Base-by-base conservation (phyloP, 2,329 filamentous ascomycete genomes). In the Alternaria atra region DNA sequence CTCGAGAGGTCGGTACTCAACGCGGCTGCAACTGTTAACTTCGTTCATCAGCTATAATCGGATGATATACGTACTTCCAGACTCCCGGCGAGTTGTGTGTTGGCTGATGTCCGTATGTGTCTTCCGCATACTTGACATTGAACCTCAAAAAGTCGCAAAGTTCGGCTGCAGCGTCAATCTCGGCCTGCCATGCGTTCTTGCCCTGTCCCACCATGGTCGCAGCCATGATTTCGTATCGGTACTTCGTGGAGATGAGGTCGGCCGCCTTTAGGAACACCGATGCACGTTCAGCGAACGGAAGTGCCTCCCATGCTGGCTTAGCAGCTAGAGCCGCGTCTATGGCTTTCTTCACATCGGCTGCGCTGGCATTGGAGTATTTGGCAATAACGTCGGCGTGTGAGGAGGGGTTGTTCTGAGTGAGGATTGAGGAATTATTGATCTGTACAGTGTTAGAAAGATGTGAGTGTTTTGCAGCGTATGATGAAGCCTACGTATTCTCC, bases 181-280 rank as follows among this genome's bases (percentile, higher is more conserved):
- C 94, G n/a, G 95, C 94, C 81, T 99, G 94, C 93, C 93, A 98
- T 48, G 92, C 93, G 79, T 97, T 98, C 87, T 98, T 98, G 73
- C 95, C 94, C 82, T 99, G 94, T 63, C 94, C 95, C 32, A 97
- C 84, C 88, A 98, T 97, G 13, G 95, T 97, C 44, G 93, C 89
- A 7, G 95, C 94, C 91, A 98, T 97, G 72, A 99, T 88, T 58
- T 97, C 93, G 81, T 97, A 97, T 76, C 95, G 88, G 82, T 99
- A 98, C 83, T 98, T 98, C 66, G 87, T 91, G 55, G 91, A 85
- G 69, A 99, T 88, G 64, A 99, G 84, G 77, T 98, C 94, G 34
- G 94, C 94, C 3, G 95, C 94, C 85, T 97, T 97, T 74, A 98
- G 87, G 84, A 98, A 98, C 76, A 99, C 86, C 58, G 94, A 91